phyloP scores from a whole-genome alignment of 805 yeast genomes.

The Candida incommunis region DNA sequence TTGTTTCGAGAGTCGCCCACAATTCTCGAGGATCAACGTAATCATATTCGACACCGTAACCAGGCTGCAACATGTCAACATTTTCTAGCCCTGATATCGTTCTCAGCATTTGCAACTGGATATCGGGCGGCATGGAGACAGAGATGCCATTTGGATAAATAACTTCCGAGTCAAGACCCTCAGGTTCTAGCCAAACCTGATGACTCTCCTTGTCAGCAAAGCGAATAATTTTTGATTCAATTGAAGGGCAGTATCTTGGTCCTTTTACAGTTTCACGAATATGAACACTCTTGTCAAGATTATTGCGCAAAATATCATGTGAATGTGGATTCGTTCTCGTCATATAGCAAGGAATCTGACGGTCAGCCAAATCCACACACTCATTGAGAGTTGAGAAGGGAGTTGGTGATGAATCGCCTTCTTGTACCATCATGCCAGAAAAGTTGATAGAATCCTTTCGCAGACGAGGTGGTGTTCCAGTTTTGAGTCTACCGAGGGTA shows the following conservation, averaged over 20 bases:
- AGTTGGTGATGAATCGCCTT: constrained; percentile 70
- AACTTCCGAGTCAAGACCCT: constrained; percentile 74
- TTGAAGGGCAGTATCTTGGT: constrained; percentile 94
- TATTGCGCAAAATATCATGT: constrained; percentile 53
- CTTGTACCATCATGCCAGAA: constrained; percentile 45
- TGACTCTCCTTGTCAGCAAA: constrained; percentile 68
- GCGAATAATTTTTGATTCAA: constrained; percentile 75
- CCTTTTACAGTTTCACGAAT: constrained; percentile 90
- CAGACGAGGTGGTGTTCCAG: constrained; percentile 94
- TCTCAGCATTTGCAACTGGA: constrained; percentile 59
- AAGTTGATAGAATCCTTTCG: constrained; percentile 61
- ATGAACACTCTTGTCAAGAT: constrained; percentile 75
- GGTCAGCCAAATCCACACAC: constrained; percentile 38
- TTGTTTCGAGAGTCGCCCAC: constrained; percentile 65
- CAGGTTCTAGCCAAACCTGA: constrained; percentile 92
- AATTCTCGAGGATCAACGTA: constrained; percentile 90
- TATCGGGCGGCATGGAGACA: constrained; percentile 90
- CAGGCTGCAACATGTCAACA: constrained; percentile 84
- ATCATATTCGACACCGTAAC: constrained; percentile 98
- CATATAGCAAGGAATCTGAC: constrained; percentile 56
- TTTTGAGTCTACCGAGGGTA: constrained; percentile 74
- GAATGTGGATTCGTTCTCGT: constrained; percentile 66
- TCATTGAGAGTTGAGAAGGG: constrained; percentile 85
- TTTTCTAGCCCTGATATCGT: constrained; percentile 82
- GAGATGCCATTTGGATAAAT: constrained; percentile 95